These are phyloP conservation scores for Nematocida ironsii DNA, from an alignment of 371 early-diverging fungal species.

Conservation along the genomic window DNA sequence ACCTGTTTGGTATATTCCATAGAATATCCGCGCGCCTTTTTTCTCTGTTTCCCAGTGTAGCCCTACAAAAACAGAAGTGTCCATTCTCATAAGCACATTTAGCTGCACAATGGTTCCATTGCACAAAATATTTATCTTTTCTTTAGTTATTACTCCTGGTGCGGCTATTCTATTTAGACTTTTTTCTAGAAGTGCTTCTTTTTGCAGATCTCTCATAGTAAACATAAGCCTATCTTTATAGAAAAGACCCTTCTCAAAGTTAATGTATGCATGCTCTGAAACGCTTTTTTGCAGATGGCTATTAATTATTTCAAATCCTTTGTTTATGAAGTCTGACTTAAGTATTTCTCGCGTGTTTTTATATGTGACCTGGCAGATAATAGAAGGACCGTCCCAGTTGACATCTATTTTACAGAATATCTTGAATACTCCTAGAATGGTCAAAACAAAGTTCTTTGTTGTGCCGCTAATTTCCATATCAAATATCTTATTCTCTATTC, in stretches of 20 bases:
- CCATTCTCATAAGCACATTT: constrained; percentile 8
- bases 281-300: background rate
- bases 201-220: constrained; percentile 34
- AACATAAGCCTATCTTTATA: constrained; percentile 3
- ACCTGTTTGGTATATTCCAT: background rate
- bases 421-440: constrained; percentile 14
- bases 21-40: constrained; percentile 11
- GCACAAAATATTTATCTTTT: constrained; percentile 16
- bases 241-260: constrained; percentile 34
- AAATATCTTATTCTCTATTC: constrained; percentile 31
- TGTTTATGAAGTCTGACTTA: constrained; percentile 16
- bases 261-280: background rate
- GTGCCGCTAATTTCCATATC: constrained; percentile 33
- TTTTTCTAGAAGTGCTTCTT: background rate
- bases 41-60: constrained; percentile 4
- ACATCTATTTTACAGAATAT: background rate
- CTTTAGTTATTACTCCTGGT: constrained; percentile 27
- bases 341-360: background rate
- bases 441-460: constrained; percentile 9
- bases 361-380: constrained; percentile 3
- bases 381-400: constrained; percentile 40
- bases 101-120: background rate
- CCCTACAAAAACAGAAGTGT: background rate
- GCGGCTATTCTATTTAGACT: too few species aligned
- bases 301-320: background rate